Conservation (phyloP, 2,329 filamentous ascomycete genomes). For the Monilinia aucupariae region DNA sequence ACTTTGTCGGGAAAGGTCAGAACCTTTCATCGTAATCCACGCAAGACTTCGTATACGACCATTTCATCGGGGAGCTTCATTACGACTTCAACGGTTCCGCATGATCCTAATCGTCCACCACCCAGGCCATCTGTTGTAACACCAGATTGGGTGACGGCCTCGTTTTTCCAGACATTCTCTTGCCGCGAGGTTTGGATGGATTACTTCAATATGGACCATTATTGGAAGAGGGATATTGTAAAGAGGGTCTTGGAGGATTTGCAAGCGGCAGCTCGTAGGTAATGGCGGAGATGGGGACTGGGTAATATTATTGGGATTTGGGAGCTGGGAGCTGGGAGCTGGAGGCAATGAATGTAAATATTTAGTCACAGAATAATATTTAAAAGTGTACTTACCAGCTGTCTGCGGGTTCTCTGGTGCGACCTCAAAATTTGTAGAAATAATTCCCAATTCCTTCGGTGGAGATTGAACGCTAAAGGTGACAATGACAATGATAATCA, state of each 20-base stretch:
- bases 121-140: not conserved
- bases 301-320: not conserved
- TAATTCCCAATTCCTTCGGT: not conserved
- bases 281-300: not conserved
- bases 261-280: not conserved
- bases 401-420: not conserved
- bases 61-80: not conserved
- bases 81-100: not conserved
- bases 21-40: not conserved
- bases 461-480: not conserved
- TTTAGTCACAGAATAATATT: not conserved
- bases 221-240: not conserved
- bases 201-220: not conserved
- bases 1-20: not conserved
- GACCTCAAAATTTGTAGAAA: not conserved
- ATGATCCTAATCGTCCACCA: slow-evolving; percentile 6
- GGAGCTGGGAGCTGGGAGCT: not conserved
- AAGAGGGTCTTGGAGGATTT: slow-evolving; percentile 1
- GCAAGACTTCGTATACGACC: not conserved
- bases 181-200: slow-evolving; percentile 1
- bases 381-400: not conserved
- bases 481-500: not conserved
- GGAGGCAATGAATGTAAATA: not conserved
- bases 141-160: not conserved
- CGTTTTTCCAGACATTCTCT: not conserved